phyloP scores from a whole-genome alignment of 148 eudicot genomes.

The Chenopodium berlandieri region DNA sequence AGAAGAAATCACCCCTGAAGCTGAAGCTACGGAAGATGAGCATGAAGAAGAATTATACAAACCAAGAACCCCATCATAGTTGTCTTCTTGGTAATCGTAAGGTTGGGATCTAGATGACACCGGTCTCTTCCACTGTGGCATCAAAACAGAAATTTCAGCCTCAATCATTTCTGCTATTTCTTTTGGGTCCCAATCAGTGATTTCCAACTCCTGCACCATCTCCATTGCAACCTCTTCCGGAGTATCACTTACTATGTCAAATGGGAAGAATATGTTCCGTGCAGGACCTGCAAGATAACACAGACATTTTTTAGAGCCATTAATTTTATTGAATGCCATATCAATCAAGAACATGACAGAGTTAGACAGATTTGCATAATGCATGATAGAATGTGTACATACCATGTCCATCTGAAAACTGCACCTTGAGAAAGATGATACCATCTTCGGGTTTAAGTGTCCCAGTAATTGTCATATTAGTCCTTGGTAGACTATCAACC shows the following conservation, averaged over 20 bases:
- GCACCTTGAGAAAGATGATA: constrained; percentile 9
- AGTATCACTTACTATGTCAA: constrained; percentile 10
- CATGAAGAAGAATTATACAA: constrained; percentile 9
- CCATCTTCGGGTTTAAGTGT: constrained; percentile 8
- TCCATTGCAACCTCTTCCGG: not conserved
- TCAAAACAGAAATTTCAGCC: constrained; percentile 3
- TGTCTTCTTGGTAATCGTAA: not conserved
- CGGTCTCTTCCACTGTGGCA: constrained; percentile 15
- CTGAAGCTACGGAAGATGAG: constrained; percentile 11
- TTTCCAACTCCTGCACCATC: constrained; percentile 14
- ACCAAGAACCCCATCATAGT: not conserved
- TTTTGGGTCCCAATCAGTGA: constrained; percentile 8
- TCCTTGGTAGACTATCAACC: not conserved
- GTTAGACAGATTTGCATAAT: not conserved
- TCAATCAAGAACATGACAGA: not conserved
- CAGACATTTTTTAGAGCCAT: not conserved
- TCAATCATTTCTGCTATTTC: constrained; percentile 15
- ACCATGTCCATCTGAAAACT: constrained; percentile 7
- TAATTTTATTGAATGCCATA: not conserved
- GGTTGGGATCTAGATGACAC: constrained; percentile 3
- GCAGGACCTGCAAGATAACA: constrained; percentile 1
- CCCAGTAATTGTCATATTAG: constrained; percentile 16
- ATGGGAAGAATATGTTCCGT: constrained; percentile 17
- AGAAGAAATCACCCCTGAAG: constrained; percentile 8
- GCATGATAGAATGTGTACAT: not conserved